These are phyloP conservation scores for Gilbertella persicaria DNA, from an alignment of 371 early-diverging fungal species.

Conservation along the genomic window DNA sequence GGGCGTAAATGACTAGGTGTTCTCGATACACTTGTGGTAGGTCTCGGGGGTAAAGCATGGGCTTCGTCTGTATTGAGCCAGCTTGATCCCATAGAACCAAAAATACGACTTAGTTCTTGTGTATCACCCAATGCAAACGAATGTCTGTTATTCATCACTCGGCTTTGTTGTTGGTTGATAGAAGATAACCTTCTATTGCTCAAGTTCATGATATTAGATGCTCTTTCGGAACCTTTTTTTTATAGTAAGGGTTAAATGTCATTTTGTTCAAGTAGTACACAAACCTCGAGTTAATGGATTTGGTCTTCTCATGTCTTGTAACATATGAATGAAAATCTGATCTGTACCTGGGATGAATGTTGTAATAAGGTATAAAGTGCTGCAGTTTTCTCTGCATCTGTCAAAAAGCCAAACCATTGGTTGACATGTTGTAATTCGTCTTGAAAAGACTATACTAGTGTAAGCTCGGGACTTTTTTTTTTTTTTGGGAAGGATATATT, in stretches of 20 bases:
- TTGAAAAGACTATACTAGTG: slow-evolving; percentile 10
- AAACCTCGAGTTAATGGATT: slow-evolving; percentile 65
- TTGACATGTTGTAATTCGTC: slow-evolving; percentile 84
- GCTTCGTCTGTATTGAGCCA: slow-evolving; percentile 21
- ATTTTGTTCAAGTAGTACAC: no score
- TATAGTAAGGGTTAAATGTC: slow-evolving; percentile 23
- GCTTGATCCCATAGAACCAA: slow-evolving; percentile 21
- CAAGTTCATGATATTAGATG: slow-evolving; percentile 9
- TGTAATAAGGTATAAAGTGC: slow-evolving; percentile 88
- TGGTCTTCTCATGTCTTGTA: slow-evolving; percentile 72
- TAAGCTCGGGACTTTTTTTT: slow-evolving; percentile 7
- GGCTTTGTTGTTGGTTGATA: background rate
- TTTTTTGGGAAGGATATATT: background rate
- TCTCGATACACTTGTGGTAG: background rate
- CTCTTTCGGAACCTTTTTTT: slow-evolving; percentile 38
- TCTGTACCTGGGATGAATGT: slow-evolving; percentile 85
- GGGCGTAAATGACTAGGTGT: slow-evolving; percentile 31
- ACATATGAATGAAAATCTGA: slow-evolving; percentile 90
- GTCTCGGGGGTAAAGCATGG: slow-evolving; percentile 7
- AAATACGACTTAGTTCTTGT: slow-evolving; percentile 48
- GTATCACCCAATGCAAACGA: slow-evolving; percentile 63
- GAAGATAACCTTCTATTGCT: slow-evolving; percentile 8
- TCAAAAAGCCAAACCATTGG: slow-evolving; percentile 91
- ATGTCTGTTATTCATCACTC: slow-evolving; percentile 3
- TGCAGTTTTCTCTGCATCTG: slow-evolving; percentile 91